Conservation (phyloP, 306 rosid genomes). For the Quercus wislizeni region DNA sequence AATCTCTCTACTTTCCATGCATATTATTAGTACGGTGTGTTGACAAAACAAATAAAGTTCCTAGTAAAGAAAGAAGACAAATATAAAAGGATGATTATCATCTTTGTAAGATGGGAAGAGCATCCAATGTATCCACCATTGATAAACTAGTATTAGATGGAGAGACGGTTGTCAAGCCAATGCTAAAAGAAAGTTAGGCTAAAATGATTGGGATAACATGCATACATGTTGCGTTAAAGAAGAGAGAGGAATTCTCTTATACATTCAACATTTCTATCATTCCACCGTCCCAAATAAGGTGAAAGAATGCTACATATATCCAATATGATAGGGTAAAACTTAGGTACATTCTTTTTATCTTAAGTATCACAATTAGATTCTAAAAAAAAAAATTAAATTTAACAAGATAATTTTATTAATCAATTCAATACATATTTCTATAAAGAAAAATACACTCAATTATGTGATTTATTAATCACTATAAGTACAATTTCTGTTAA, state of each 20-base stretch:
- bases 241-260: background rate
- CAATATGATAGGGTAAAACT: too few species aligned
- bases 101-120: conserved; percentile 1
- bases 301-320: too few species aligned
- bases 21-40: conserved; percentile 12
- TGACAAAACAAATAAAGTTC: conserved; percentile 51
- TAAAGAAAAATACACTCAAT: too few species aligned
- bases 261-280: too few species aligned
- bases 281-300: too few species aligned
- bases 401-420: too few species aligned
- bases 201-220: conserved; percentile 1
- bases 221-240: conserved; percentile 16
- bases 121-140: conserved; percentile 27
- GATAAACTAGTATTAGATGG: background rate
- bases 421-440: too few species aligned
- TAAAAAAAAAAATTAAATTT: too few species aligned
- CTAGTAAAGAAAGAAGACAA: conserved; percentile 14
- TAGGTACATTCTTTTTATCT: too few species aligned
- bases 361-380: too few species aligned
- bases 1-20: conserved; percentile 34
- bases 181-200: background rate
- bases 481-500: too few species aligned
- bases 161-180: background rate
- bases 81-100: conserved; percentile 5
- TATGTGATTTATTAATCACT: too few species aligned